Conservation (phyloP, 1,139 yeast genomes). For the Blastobotrys petasosporus region DNA sequence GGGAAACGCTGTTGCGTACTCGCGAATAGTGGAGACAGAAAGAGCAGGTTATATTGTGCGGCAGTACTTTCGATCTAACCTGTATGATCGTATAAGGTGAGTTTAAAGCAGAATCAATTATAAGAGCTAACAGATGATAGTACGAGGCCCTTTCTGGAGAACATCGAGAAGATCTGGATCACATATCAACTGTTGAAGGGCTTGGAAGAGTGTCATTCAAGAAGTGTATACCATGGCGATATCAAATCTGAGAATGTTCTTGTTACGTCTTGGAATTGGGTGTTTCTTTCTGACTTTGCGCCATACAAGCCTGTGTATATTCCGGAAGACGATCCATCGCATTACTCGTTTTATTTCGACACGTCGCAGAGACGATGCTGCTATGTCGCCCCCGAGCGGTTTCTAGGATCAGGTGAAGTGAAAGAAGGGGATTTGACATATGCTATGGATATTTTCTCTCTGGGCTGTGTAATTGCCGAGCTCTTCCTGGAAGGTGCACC, state of each 20-base stretch:
- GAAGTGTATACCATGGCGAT: constrained; percentile 76
- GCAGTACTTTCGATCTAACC: constrained; percentile 68
- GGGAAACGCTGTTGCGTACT: constrained; percentile 66
- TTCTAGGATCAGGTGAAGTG: constrained; percentile 37
- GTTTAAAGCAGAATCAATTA: neutral
- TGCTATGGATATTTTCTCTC: constrained; percentile 81
- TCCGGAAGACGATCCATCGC: constrained; percentile 95
- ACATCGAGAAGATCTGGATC: constrained; percentile 77
- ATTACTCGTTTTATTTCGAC: constrained; percentile 86
- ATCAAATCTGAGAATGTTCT: constrained; percentile 83
- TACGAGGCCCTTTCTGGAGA: constrained; percentile 78
- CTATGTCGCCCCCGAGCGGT: constrained; percentile 92
- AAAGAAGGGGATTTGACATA: constrained; percentile 45
- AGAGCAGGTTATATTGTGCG: constrained; percentile 87
- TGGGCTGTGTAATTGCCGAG: constrained; percentile 92
- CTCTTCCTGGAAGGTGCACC: constrained; percentile 82
- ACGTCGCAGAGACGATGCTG: constrained; percentile 82
- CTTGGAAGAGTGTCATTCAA: constrained; percentile 56
- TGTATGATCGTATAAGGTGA: constrained; percentile 63
- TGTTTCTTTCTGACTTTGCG: constrained; percentile 75
- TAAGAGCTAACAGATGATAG: constrained; percentile 34
- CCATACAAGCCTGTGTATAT: constrained; percentile 75
- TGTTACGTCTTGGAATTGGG: constrained; percentile 88
- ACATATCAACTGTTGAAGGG: constrained; percentile 69
- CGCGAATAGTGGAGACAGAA: constrained; percentile 75